A percentile compares a stretch with the other conserved stretches of the same genome.
Evolutionary conservation across 768 basidiomycete genomes (phyloP).

Genomic region (Leucocoprinus leucothites): DNA sequence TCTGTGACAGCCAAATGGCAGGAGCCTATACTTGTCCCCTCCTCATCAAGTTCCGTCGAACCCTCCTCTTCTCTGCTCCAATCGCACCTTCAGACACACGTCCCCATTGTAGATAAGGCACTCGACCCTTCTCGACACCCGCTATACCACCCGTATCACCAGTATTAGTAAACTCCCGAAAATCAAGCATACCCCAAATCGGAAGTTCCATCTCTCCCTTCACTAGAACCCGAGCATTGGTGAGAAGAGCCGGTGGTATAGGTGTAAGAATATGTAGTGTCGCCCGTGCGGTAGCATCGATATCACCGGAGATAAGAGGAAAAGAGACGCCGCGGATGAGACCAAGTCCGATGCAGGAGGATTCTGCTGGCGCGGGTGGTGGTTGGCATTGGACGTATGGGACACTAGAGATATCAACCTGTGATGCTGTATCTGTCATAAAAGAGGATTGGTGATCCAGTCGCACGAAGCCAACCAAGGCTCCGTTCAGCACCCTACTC

Average conservation of each 20-base stretch:
- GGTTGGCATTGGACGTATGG: constrained; percentile 58
- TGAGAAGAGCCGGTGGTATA: constrained; percentile 47
- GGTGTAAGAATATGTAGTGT: constrained; percentile 81
- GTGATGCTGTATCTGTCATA: not conserved
- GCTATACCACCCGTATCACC: constrained; percentile 29
- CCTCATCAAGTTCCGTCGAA: constrained; percentile 87
- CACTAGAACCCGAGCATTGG: constrained; percentile 49
- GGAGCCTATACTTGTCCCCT: constrained; percentile 39
- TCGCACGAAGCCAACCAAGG: constrained; percentile 71
- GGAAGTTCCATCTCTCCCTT: constrained; percentile 91
- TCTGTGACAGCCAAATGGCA: no score
- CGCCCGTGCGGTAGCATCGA: constrained; percentile 11
- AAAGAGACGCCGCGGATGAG: constrained; percentile 57
- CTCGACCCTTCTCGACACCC: constrained; percentile 52
- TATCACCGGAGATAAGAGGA: not conserved
- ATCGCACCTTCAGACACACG: constrained; percentile 53
- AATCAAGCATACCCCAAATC: constrained; percentile 84
- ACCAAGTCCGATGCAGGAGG: constrained; percentile 72
- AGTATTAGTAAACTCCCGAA: constrained; percentile 25
- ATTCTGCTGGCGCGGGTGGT: constrained; percentile 55
- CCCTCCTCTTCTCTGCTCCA: constrained; percentile 68
- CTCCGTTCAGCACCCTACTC: constrained; percentile 69
- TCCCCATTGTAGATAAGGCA: constrained; percentile 79
- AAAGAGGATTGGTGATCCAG: not conserved
- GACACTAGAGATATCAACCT: constrained; percentile 20